phyloP scores from a whole-genome alignment of 768 basidiomycete species.

The Daedaleopsis nitida region DNA sequence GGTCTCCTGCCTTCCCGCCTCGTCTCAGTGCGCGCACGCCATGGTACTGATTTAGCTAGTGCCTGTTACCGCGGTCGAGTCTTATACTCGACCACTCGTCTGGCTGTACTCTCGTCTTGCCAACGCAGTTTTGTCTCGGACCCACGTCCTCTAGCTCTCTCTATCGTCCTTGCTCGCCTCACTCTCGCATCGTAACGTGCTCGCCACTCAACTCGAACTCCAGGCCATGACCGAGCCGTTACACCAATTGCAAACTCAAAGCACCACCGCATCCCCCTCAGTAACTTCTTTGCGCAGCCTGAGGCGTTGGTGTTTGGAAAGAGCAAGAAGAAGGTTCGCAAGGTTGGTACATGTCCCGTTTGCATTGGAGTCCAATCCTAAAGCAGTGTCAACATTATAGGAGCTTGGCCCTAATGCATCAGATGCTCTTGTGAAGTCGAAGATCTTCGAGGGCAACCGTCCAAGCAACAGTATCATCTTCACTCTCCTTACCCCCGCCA shows the following conservation, averaged over 20 bases:
- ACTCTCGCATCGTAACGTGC: no score
- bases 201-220: no score
- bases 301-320: slow-evolving; percentile 98
- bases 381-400: slow-evolving; percentile 2
- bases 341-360: slow-evolving; percentile 22
- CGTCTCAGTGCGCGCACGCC: no score
- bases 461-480: slow-evolving; percentile 97
- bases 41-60: no score
- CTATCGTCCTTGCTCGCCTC: no score
- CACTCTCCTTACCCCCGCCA: slow-evolving; percentile 87
- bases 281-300: slow-evolving; percentile 98
- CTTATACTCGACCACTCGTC: no score
- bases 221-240: no score
- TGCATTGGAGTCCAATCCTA: neutral
- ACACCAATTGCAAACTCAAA: slow-evolving; percentile 62
- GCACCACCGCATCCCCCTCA: slow-evolving; percentile 96
- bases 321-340: slow-evolving; percentile 81
- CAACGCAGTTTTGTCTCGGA: no score
- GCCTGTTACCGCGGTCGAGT: no score
- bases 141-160: no score
- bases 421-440: slow-evolving; percentile 90
- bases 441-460: slow-evolving; percentile 97
- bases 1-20: no score
- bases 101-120: no score
- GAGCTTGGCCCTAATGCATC: slow-evolving; percentile 71